Evolutionary conservation across 1,284 basidiomycete genomes (phyloP).

Genomic region (Thelephora terrestris): DNA sequence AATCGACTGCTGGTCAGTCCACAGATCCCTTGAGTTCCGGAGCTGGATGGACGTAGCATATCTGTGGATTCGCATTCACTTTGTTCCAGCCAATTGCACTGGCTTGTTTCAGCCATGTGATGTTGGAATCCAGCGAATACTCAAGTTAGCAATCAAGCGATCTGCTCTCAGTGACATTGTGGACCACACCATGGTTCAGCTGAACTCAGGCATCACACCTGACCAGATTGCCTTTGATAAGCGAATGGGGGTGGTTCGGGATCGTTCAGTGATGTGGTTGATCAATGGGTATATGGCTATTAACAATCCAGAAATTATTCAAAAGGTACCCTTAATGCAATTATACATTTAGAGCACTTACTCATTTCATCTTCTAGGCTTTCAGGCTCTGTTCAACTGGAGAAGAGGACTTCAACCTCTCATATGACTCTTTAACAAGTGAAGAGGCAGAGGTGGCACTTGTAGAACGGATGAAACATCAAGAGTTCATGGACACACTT

Average conservation of each 20-base stretch:
- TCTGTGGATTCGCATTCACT: conserved; percentile 13
- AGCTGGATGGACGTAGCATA: conserved; percentile 17
- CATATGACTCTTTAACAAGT: conserved; percentile 7
- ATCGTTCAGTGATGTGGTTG: conserved; percentile 13
- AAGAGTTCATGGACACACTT: too few species aligned
- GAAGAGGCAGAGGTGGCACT: not conserved
- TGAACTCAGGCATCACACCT: conserved; percentile 6
- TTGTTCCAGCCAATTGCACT: conserved; percentile 17
- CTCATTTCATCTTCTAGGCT: conserved; percentile 3
- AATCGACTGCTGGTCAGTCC: conserved; percentile 30
- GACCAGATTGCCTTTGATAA: conserved; percentile 10
- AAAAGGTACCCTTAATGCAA: conserved; percentile 6
- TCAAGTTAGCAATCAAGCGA: conserved; percentile 16
- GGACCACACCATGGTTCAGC: conserved; percentile 10
- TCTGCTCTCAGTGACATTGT: conserved; percentile 9
- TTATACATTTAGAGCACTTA: not conserved
- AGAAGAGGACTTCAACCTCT: conserved; percentile 6
- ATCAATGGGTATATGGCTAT: conserved; percentile 10
- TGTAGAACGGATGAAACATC: not conserved
- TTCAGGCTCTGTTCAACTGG: conserved; percentile 2
- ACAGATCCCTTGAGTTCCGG: conserved; percentile 23
- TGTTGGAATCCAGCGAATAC: conserved; percentile 17
- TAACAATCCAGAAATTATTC: conserved; percentile 11
- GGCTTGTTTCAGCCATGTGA: conserved; percentile 17
- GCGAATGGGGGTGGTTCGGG: conserved; percentile 6